Conservation (phyloP, 1,284 basidiomycete genomes). For the Termitomyces sp. region DNA sequence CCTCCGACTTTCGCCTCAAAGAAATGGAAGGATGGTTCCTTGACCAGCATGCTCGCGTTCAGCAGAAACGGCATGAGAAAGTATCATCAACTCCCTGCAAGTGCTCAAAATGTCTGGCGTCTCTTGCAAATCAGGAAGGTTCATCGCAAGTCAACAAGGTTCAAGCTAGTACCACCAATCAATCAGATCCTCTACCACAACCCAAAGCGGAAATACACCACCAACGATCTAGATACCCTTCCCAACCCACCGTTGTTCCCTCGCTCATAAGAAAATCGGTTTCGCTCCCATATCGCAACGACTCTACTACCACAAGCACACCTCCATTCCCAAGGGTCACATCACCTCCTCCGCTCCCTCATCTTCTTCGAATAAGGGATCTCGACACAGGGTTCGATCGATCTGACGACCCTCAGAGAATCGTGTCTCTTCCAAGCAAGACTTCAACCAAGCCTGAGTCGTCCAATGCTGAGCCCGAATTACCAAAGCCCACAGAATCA, state of each 20-base stretch:
- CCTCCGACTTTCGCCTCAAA: conserved; percentile 65
- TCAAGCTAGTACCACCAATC: background rate
- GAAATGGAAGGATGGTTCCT: conserved; percentile 74
- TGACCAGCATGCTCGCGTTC: conserved; percentile 29
- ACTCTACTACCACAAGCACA: background rate
- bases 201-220: conserved; percentile 6
- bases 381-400: conserved; percentile 17
- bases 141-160: background rate
- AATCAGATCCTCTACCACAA: background rate
- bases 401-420: conserved; percentile 18
- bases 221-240: conserved; percentile 8
- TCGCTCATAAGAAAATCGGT: conserved; percentile 6
- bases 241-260: conserved; percentile 1
- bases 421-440: conserved; percentile 9
- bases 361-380: conserved; percentile 20
- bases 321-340: conserved; percentile 12
- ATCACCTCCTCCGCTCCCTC: conserved; percentile 26
- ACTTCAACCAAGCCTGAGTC: conserved; percentile 1
- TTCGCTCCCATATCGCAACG: conserved; percentile 7
- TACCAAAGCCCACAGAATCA: conserved; percentile 4
- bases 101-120: conserved; percentile 8
- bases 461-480: conserved; percentile 4
- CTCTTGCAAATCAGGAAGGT: background rate
- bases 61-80: conserved; percentile 15
- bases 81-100: conserved; percentile 8